Conservation (phyloP, 805 yeast genomes). For the Zygosaccharomyces rouxii region DNA sequence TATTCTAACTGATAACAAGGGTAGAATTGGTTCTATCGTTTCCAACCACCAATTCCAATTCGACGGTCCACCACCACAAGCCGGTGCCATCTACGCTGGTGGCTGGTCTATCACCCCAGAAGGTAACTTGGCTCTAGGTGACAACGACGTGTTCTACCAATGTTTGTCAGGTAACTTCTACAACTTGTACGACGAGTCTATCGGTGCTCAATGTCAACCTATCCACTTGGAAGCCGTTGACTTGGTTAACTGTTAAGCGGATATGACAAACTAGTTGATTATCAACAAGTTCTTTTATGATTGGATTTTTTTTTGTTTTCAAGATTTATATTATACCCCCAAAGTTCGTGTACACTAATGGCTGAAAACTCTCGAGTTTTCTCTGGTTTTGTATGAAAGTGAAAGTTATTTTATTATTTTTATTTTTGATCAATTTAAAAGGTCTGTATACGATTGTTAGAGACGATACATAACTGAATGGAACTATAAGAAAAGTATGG, state of each 20-base stretch:
- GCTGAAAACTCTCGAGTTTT: neutral
- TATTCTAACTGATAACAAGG: slow-evolving; percentile 49
- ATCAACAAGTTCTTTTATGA: neutral
- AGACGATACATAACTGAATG: slow-evolving; percentile 7
- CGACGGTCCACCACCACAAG: slow-evolving; percentile 77
- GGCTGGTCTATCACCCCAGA: slow-evolving; percentile 57
- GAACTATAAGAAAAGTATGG: slow-evolving; percentile 2
- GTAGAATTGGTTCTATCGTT: slow-evolving; percentile 68
- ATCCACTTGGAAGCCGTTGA: slow-evolving; percentile 58
- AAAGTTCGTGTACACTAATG: slow-evolving; percentile 2
- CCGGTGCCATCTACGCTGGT: slow-evolving; percentile 58
- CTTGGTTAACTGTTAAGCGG: slow-evolving; percentile 50
- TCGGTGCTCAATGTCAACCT: slow-evolving; percentile 59
- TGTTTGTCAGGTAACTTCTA: slow-evolving; percentile 73
- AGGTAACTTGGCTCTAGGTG: slow-evolving; percentile 58
- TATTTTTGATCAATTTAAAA: neutral
- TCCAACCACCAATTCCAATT: slow-evolving; percentile 74
- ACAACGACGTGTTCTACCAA: slow-evolving; percentile 54
- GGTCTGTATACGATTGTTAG: slow-evolving; percentile 4
- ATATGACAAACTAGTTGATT: neutral
- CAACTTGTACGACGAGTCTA: slow-evolving; percentile 65
- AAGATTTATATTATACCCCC: slow-evolving; percentile 1
- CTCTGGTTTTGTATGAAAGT: neutral
- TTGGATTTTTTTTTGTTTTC: slow-evolving; percentile 2
- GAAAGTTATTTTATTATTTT: neutral